Percentiles rank a stretch among this genome's conserved stretches.
Conservation (phyloP, 345 rosid genomes). For the Clarkia xantiana region DNA sequence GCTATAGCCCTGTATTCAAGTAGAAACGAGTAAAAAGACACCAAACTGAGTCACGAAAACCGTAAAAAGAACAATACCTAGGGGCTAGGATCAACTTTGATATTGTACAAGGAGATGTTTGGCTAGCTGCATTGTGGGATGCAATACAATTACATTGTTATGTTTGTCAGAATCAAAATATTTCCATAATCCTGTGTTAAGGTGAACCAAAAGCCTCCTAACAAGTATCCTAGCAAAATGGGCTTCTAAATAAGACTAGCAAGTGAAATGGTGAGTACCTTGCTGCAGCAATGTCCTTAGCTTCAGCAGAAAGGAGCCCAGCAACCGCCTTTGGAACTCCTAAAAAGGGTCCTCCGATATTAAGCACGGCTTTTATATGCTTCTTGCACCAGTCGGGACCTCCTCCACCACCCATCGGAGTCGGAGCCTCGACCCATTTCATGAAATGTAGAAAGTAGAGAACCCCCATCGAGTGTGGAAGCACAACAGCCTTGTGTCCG, state of each 20-base stretch:
- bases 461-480: conserved; percentile 99
- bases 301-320: conserved; percentile 94
- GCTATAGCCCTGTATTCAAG: conserved; percentile 69
- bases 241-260: neutral
- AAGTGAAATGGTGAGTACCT: conserved; percentile 30
- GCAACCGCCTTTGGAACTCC: conserved; percentile 87
- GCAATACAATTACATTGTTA: no score
- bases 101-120: no score
- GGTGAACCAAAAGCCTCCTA: no score
- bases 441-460: conserved; percentile 83
- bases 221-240: no score
- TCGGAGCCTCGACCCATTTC: conserved; percentile 99
- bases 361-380: conserved; percentile 84
- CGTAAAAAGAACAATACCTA: no score
- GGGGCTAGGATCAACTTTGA: no score
- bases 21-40: neutral
- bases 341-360: conserved; percentile 87
- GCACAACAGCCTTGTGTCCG: conserved; percentile 67
- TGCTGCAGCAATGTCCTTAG: conserved; percentile 83
- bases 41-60: neutral
- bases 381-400: conserved; percentile 92
- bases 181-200: no score
- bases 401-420: conserved; percentile 96
- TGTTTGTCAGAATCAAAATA: no score
- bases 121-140: no score